A percentile compares a stretch with the other conserved stretches of the same genome.
phyloP scores from a whole-genome alignment of 352 stramenopile species.

The Globisporangium barbulae region DNA sequence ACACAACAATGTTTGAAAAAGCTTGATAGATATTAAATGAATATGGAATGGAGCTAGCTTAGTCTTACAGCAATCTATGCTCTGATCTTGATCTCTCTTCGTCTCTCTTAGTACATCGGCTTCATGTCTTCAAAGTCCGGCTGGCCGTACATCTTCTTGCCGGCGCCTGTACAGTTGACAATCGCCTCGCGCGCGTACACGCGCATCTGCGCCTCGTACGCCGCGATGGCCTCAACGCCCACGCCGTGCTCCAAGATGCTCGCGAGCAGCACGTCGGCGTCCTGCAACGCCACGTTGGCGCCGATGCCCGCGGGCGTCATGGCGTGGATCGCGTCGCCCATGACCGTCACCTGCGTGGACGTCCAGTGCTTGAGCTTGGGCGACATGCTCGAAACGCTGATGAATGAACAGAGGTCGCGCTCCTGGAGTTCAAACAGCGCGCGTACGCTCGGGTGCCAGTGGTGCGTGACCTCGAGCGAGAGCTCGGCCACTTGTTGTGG shows the following conservation, averaged over 20 bases:
- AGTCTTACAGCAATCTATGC: no score
- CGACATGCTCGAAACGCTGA: constrained; percentile 11
- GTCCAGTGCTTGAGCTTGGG: constrained; percentile 8
- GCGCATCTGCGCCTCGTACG: constrained; percentile 9
- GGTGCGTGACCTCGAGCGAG: neutral
- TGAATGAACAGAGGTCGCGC: neutral
- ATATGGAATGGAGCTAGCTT: no score
- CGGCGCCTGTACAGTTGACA: neutral
- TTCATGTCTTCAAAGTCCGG: constrained; percentile 13
- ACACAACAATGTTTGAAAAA: no score
- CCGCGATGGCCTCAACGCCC: neutral
- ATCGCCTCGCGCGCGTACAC: constrained; percentile 7
- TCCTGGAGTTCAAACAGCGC: constrained; percentile 10
- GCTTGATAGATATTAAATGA: no score
- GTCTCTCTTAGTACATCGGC: neutral
- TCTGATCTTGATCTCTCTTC: no score
- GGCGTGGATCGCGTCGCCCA: constrained; percentile 15
- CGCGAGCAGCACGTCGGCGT: constrained; percentile 5
- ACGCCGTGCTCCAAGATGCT: constrained; percentile 3
- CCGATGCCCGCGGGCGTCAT: constrained; percentile 11
- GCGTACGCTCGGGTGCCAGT: constrained; percentile 10
- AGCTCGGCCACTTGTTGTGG: neutral
- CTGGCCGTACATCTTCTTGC: constrained; percentile 14
- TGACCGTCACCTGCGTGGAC: constrained; percentile 1
- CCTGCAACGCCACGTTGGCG: constrained; percentile 12